Conservation (phyloP, 805 yeast genomes). For the Wickerhamiella galacta region DNA sequence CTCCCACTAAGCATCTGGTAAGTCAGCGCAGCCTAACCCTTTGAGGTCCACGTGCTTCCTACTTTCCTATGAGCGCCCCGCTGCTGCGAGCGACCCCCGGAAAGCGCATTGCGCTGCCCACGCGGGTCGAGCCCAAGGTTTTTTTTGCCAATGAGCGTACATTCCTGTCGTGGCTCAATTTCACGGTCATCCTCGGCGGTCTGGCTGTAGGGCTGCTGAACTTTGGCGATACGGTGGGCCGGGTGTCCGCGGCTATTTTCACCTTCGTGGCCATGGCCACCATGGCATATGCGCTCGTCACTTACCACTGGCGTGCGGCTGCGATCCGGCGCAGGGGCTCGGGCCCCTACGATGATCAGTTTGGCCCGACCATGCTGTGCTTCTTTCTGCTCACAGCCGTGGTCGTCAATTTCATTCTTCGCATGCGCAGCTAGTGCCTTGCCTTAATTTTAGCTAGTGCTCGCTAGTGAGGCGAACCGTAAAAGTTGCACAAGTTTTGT, state of each 20-base stretch:
- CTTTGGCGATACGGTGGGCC: slow-evolving; percentile 88
- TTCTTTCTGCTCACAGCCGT: slow-evolving; percentile 86
- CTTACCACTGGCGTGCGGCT: slow-evolving; percentile 99
- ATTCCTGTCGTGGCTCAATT: slow-evolving; percentile 93
- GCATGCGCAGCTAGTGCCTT: slow-evolving; percentile 38
- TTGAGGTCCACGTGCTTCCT: too few relatives aligned
- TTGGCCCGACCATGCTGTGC: slow-evolving; percentile 96
- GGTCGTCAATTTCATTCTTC: slow-evolving; percentile 75
- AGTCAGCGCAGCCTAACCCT: too few relatives aligned
- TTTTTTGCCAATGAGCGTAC: slow-evolving; percentile 99
- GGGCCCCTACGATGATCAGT: slow-evolving; percentile 98
- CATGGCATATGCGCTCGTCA: slow-evolving; percentile 86
- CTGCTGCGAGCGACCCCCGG: slow-evolving; percentile 57
- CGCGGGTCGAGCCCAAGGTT: slow-evolving; percentile 96
- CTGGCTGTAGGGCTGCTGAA: slow-evolving; percentile 89
- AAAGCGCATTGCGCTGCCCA: slow-evolving; percentile 93
- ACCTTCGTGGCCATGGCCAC: slow-evolving; percentile 96
- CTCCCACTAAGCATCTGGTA: too few relatives aligned
- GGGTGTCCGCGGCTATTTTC: slow-evolving; percentile 84
- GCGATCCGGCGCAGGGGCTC: slow-evolving; percentile 95
- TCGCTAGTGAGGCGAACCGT: too few relatives aligned
- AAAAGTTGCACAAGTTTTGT: too few relatives aligned
- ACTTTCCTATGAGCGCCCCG: slow-evolving; percentile 29
- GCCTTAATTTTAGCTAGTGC: too few relatives aligned
- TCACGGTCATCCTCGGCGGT: slow-evolving; percentile 95